Base-by-base conservation (phyloP, 306 rosid species). In the Lathyrus oleraceus region DNA sequence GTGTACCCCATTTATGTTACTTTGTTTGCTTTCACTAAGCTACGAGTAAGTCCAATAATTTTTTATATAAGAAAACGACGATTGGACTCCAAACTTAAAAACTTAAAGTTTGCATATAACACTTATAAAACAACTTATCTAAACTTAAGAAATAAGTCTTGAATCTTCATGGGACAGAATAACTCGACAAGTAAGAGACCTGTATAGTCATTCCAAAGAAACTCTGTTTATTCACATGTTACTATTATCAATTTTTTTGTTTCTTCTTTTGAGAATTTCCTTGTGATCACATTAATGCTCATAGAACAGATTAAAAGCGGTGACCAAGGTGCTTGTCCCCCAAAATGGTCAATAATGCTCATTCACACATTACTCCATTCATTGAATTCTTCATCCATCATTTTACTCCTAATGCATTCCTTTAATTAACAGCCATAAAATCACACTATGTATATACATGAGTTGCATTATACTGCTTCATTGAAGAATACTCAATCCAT, bases 161-260 rank as follows among this genome's bases (percentile, higher is more conserved):
- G 25, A 23, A 23, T 23, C 25, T 23, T 23, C 25, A 21, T 32
- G 19, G 35, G n/a, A n/a, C n/a, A n/a, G 74, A 76, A 48, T 44
- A 47, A 68, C 49, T 27, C 44, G 61, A 76, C 10, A 28, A 51
- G 70, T 64, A 64, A 68, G 51, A 42, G 53, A 43, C 27, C 8
- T 14, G 76, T 62, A 53, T 76, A 30, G 76, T 77, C 81, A 69
- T 70, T 62, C 70, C 76, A 76, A 76, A 52, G 4, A 11, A 76
- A 71, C 25, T 23, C 11, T 61, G 81, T 48, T 76, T 14, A 52
- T 76, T 61, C 71, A 76, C 76, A 76, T 70, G 76, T 44, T 19
- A 62, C 51, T 60, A 58, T 61, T 56, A 57, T 20, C 16, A 47
- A 70, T 40, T 58, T 77, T 60, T n/a, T 23, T 77, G 61, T 42